phyloP scores from a whole-genome alignment of 1,139 yeast genomes.

The Pneumocystis canis region DNA sequence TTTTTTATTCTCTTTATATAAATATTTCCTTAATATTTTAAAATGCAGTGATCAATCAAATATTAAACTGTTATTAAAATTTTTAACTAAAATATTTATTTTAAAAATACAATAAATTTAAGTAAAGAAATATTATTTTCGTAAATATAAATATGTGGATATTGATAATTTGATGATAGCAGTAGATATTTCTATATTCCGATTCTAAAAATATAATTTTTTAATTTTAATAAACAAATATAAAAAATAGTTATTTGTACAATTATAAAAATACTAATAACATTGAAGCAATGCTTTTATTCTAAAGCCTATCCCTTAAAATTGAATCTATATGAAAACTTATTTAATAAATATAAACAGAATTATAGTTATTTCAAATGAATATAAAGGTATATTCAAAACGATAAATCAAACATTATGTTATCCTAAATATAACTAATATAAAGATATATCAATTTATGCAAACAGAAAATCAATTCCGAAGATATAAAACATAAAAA shows the following conservation, averaged over 20 bases:
- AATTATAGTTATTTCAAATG: constrained; percentile 95
- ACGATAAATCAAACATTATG: neutral
- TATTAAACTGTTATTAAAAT: neutral
- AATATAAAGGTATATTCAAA: constrained; percentile 58
- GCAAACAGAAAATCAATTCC: constrained; percentile 94
- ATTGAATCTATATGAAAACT: constrained; percentile 93
- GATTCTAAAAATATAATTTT: neutral
- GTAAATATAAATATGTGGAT: constrained; percentile 96
- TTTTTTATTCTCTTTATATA: neutral
- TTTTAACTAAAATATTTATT: neutral
- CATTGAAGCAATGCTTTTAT: constrained; percentile 95
- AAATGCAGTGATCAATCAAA: too few species aligned
- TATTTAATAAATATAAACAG: constrained; percentile 94
- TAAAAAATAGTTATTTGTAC: constrained; percentile 39
- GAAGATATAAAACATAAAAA: constrained; percentile 97
- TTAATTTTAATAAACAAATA: constrained; percentile 15
- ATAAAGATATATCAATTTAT: constrained; percentile 69
- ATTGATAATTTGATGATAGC: constrained; percentile 96
- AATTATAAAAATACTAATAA: constrained; percentile 90
- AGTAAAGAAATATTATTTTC: constrained; percentile 56
- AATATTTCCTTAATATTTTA: neutral
- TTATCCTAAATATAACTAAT: neutral
- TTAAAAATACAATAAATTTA: constrained; percentile 14
- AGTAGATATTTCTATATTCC: constrained; percentile 24
- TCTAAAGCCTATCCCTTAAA: constrained; percentile 92